phyloP scores from a whole-genome alignment of 2,329 filamentous ascomycete species.

The Epichloe typhina region DNA sequence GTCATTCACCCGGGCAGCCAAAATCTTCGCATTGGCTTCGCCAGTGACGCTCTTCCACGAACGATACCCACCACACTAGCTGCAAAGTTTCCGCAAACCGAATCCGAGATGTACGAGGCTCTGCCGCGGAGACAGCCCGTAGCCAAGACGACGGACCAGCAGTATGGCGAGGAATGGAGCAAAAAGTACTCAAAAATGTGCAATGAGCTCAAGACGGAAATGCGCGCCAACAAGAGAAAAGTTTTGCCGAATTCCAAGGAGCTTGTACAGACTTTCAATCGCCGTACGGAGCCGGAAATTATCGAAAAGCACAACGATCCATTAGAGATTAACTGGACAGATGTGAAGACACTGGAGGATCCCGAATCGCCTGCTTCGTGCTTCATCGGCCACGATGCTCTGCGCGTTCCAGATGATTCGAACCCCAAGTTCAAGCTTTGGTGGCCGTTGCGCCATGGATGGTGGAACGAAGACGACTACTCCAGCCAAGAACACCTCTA shows the following conservation, averaged over 20 bases:
- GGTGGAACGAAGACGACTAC: conserved; percentile 86
- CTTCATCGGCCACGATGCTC: conserved; percentile 69
- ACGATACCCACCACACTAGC: conserved; percentile 90
- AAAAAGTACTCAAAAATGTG: conserved; percentile 71
- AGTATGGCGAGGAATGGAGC: conserved; percentile 73
- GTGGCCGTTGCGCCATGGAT: conserved; percentile 81
- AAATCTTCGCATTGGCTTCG: conserved; percentile 84
- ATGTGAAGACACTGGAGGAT: conserved; percentile 54
- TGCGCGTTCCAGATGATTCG: conserved; percentile 81
- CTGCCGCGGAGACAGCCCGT: conserved; percentile 60
- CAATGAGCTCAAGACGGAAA: conserved; percentile 74
- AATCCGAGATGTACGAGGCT: conserved; percentile 70
- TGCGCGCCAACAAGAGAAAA: conserved; percentile 88
- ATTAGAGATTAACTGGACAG: conserved; percentile 89
- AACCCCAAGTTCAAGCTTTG: conserved; percentile 80
- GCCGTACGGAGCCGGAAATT: conserved; percentile 66
- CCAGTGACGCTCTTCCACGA: conserved; percentile 90
- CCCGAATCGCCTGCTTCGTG: conserved; percentile 47
- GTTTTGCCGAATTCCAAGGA: conserved; percentile 97
- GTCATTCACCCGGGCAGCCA: conserved; percentile 93
- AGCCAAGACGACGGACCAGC: conserved; percentile 53
- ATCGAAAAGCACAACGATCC: conserved; percentile 94
- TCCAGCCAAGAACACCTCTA: conserved; percentile 64
- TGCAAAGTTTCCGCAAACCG: conserved; percentile 60
- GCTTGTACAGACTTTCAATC: conserved; percentile 87